phyloP scores from a whole-genome alignment of 768 basidiomycete genomes.

The Suillus variegatus region DNA sequence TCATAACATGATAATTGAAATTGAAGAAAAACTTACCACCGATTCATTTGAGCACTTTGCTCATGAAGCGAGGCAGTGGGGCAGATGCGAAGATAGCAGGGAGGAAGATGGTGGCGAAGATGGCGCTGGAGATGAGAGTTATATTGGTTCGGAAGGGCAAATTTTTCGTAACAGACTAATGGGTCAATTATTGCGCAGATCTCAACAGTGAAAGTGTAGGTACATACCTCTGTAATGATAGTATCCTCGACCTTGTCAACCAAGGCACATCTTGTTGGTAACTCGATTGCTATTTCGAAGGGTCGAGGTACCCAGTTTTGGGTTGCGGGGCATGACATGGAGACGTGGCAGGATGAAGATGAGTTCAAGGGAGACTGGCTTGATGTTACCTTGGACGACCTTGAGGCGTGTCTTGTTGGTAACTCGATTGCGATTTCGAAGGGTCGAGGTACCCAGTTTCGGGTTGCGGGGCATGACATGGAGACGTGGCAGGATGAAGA shows the following conservation, averaged over 20 bases:
- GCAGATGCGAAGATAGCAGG: not conserved
- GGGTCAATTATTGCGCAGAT: not conserved
- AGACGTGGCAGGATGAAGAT: too few species aligned
- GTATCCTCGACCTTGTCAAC: too few species aligned
- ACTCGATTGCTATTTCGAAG: too few species aligned
- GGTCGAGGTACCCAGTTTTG: too few species aligned
- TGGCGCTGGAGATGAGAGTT: too few species aligned
- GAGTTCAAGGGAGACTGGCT: too few species aligned
- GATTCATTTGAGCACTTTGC: not conserved
- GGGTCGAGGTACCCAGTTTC: slow-evolving; percentile 73
- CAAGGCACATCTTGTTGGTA: too few species aligned
- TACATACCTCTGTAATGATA: too few species aligned
- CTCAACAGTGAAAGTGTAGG: too few species aligned
- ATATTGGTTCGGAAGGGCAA: too few species aligned
- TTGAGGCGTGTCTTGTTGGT: slow-evolving; percentile 91
- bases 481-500: slow-evolving; percentile 44
- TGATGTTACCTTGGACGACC: slow-evolving; percentile 78
- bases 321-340: too few species aligned
- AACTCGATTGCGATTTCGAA: slow-evolving; percentile 86
- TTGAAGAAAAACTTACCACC: slow-evolving; percentile 12
- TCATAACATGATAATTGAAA: slow-evolving; percentile 20
- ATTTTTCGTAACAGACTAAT: too few species aligned
- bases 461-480: slow-evolving; percentile 79
- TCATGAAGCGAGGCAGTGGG: not conserved
- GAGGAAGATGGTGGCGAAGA: not conserved